These are phyloP conservation scores for Anaeramoeba ignava DNA, from an alignment of 78 protist genomes.

Conservation along the genomic window DNA sequence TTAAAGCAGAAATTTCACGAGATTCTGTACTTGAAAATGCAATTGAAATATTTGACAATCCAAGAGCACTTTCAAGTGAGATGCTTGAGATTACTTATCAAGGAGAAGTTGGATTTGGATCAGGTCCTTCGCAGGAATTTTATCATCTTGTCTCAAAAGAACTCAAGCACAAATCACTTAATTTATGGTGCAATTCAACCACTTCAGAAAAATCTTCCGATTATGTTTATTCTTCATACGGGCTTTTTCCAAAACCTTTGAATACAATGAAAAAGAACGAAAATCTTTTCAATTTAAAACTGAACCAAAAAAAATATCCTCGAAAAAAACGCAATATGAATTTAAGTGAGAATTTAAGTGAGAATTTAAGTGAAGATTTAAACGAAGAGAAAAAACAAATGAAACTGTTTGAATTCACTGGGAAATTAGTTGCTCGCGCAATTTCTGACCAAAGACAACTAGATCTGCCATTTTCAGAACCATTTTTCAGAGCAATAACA, in stretches of 20 bases:
- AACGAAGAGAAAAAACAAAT: conserved; percentile 10
- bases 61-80: no score
- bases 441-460: conserved; percentile 41
- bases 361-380: background rate
- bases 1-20: no score
- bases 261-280: background rate
- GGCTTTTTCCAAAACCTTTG: conserved; percentile 36
- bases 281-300: no score
- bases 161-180: conserved; percentile 16
- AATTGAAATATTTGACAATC: no score
- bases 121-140: conserved; percentile 80
- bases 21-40: no score
- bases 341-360: no score
- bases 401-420: conserved; percentile 9
- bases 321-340: no score
- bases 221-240: conserved; percentile 21
- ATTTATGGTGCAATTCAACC: conserved; percentile 26
- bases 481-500: no score
- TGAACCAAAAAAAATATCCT: no score
- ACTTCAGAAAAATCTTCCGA: no score
- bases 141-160: conserved; percentile 34
- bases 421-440: conserved; percentile 46
- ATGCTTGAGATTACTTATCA: no score
- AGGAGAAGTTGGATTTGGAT: no score
- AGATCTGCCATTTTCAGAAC: conserved; percentile 52